Evolutionary conservation across 768 basidiomycete genomes (phyloP).

Genomic region (Termitomyces sp.): DNA sequence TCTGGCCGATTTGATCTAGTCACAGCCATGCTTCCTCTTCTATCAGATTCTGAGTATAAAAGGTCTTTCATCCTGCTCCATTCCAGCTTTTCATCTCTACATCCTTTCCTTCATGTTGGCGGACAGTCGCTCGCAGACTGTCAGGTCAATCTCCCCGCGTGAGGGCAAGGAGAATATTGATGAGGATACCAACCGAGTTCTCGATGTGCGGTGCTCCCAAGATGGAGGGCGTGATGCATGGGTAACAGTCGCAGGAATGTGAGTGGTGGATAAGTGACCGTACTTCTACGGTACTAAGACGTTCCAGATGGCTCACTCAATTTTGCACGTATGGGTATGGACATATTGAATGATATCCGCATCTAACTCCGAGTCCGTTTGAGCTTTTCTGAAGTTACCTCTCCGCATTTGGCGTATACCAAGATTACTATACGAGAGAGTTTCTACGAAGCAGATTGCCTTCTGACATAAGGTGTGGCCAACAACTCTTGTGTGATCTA

Average conservation of each 20-base stretch:
- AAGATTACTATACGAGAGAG: constrained; percentile 40
- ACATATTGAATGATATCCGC: neutral
- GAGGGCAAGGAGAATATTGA: neutral
- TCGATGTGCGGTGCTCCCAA: neutral
- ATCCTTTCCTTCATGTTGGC: constrained; percentile 1
- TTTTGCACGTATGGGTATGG: constrained; percentile 42
- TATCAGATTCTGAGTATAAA: constrained; percentile 3
- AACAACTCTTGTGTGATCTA: neutral
- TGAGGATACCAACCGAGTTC: neutral
- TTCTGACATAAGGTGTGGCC: constrained; percentile 38
- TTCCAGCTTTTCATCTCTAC: neutral
- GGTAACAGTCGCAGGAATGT: constrained; percentile 41
- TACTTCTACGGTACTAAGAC: neutral
- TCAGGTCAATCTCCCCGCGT: neutral
- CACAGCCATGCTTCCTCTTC: constrained; percentile 3
- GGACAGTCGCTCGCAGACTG: constrained; percentile 4
- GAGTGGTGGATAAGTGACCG: constrained; percentile 15
- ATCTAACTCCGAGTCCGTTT: constrained; percentile 7
- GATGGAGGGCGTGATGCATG: constrained; percentile 39
- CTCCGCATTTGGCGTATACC: constrained; percentile 41
- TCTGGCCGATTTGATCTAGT: neutral
- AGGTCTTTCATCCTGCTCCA: neutral
- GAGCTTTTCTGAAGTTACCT: constrained; percentile 31
- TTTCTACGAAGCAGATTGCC: constrained; percentile 32
- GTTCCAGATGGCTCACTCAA: constrained; percentile 33